Evolutionary conservation across 139 green algal species (phyloP).

Genomic region (Astrephomene gubernaculifera): DNA sequence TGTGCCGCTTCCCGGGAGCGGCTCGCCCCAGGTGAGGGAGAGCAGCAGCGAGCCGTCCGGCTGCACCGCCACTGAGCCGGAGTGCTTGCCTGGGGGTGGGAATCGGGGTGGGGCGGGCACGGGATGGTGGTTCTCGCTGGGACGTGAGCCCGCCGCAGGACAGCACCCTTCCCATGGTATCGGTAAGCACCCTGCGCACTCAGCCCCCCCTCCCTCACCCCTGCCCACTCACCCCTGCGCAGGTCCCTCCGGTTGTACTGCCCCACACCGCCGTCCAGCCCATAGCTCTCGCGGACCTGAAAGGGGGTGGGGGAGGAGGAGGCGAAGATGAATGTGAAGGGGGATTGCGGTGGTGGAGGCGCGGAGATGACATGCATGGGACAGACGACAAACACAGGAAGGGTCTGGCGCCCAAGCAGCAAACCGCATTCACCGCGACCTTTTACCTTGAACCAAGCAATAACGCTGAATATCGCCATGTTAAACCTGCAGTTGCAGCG

Average conservation of each 20-base stretch:
- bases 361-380: neutral
- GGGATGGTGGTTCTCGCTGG: neutral
- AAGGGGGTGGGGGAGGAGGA: neutral
- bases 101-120: neutral
- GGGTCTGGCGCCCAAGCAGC: neutral
- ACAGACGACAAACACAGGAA: neutral
- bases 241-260: constrained; percentile 35
- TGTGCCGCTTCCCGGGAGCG: constrained; percentile 2
- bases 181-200: neutral
- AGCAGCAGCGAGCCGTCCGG: constrained; percentile 28
- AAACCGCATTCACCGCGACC: neutral
- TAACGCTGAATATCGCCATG: constrained; percentile 28
- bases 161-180: neutral
- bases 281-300: constrained; percentile 36
- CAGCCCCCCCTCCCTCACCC: neutral
- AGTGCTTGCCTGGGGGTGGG: constrained; percentile 23
- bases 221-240: constrained; percentile 8
- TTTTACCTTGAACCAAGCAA: constrained; percentile 35
- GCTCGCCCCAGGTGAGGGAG: constrained; percentile 29
- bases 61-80: neutral
- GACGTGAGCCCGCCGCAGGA: neutral
- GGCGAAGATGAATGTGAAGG: neutral
- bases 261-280: neutral
- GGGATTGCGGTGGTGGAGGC: neutral
- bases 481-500: constrained; percentile 8